phyloP scores from a whole-genome alignment of 2,329 filamentous ascomycete genomes.

The Calonectria ilicicola region DNA sequence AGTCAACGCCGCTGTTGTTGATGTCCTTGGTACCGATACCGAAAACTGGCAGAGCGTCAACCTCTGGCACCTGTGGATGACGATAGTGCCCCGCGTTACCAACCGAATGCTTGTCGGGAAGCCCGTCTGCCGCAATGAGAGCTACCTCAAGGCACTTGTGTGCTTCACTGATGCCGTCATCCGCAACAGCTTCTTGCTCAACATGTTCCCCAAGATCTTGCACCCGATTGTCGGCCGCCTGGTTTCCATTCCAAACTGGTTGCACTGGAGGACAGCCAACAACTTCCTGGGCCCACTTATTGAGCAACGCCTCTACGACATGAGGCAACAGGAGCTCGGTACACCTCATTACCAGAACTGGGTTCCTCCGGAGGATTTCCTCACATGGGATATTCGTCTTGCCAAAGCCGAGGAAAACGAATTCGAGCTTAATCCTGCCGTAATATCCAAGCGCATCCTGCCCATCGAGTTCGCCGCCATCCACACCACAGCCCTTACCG shows the following conservation, averaged over 20 bases:
- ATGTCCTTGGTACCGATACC: constrained; percentile 50
- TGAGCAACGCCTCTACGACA: constrained; percentile 58
- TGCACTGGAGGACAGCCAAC: constrained; percentile 59
- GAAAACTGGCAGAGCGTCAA: constrained; percentile 54
- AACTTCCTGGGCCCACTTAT: constrained; percentile 61
- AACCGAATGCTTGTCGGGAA: constrained; percentile 57
- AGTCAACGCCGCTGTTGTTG: constrained; percentile 49
- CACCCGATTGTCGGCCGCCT: constrained; percentile 63
- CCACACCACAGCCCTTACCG: constrained; percentile 67
- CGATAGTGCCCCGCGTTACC: constrained; percentile 56
- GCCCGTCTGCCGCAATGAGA: constrained; percentile 53
- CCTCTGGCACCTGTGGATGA: constrained; percentile 58
- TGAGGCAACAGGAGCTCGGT: constrained; percentile 54
- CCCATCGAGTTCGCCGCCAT: constrained; percentile 70
- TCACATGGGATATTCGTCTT: constrained; percentile 68
- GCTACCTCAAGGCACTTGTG: constrained; percentile 60
- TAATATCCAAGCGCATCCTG: constrained; percentile 64
- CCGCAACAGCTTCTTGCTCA: constrained; percentile 57
- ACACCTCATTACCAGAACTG: constrained; percentile 56
- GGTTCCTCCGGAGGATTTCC: constrained; percentile 65
- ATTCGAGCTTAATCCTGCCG: constrained; percentile 58
- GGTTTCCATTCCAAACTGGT: constrained; percentile 57
- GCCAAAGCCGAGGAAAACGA: constrained; percentile 57
- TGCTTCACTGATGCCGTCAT: constrained; percentile 63
- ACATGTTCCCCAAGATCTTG: constrained; percentile 59